phyloP scores from a whole-genome alignment of 805 yeast species.

The Yamadazyma takamatsuzukensis region DNA sequence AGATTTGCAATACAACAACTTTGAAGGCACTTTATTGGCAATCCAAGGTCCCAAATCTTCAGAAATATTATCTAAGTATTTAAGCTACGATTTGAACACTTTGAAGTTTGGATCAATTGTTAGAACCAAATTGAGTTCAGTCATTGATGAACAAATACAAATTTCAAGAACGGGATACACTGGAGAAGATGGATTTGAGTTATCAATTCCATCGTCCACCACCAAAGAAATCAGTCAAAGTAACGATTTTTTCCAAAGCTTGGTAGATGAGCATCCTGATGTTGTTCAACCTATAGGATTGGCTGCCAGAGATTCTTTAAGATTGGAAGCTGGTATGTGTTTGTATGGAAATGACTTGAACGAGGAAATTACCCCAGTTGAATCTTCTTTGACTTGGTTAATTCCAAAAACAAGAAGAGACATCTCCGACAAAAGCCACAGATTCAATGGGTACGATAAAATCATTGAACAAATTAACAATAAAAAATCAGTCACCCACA shows the following conservation, averaged over 20 bases:
- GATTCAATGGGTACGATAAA: constrained; percentile 73
- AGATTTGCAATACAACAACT: constrained; percentile 39
- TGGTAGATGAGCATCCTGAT: constrained; percentile 50
- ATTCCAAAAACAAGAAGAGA: constrained; percentile 75
- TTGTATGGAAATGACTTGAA: constrained; percentile 89
- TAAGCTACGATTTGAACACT: constrained; percentile 53
- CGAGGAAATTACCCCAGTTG: constrained; percentile 79
- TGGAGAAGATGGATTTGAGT: constrained; percentile 97
- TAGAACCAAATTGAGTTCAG: constrained; percentile 46
- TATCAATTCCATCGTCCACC: constrained; percentile 58
- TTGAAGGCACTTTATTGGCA: constrained; percentile 79
- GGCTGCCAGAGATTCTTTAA: constrained; percentile 95
- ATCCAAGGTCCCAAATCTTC: constrained; percentile 90
- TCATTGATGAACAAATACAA: constrained; percentile 52
- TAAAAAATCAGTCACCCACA: constrained; percentile 49
- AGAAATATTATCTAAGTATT: constrained; percentile 58
- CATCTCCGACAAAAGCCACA: constrained; percentile 16
- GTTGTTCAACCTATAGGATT: constrained; percentile 83
- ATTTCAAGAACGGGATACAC: constrained; percentile 97
- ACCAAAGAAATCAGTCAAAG: constrained; percentile 44
- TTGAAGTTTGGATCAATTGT: constrained; percentile 61
- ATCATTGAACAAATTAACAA: constrained; percentile 70
- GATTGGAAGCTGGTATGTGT: constrained; percentile 98
- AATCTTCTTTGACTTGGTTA: constrained; percentile 87
- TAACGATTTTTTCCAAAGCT: constrained; percentile 54